Conservation (phyloP, 179 eudicot genomes). For the Nepenthes alata region DNA sequence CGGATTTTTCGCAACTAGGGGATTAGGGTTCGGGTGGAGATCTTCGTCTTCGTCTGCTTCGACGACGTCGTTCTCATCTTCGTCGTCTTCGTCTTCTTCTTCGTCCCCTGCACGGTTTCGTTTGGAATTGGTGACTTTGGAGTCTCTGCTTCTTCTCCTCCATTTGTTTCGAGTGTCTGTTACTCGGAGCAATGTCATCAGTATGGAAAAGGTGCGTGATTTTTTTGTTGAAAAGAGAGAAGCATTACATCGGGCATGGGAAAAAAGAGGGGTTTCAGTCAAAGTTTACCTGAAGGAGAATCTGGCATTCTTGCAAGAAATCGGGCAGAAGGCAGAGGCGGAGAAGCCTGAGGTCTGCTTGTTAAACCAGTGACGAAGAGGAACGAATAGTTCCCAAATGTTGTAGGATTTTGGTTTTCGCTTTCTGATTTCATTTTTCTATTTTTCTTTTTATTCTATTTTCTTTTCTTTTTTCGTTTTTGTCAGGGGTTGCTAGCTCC, state of each 20-base stretch:
- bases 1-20: constrained; percentile 6
- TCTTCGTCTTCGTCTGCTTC: constrained; percentile 53
- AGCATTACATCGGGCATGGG: background rate
- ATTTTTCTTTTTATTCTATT: too few species aligned
- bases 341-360: background rate
- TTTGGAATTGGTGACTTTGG: constrained; percentile 18
- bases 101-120: constrained; percentile 30
- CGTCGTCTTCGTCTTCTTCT: constrained; percentile 35
- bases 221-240: background rate
- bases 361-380: too few species aligned
- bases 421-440: too few species aligned
- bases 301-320: constrained; percentile 7
- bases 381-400: too few species aligned
- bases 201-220: background rate
- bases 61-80: constrained; percentile 24
- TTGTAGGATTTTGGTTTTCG: too few species aligned
- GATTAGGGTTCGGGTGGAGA: constrained; percentile 20
- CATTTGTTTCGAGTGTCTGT: constrained; percentile 12
- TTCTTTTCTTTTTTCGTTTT: too few species aligned
- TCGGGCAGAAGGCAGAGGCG: background rate
- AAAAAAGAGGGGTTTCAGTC: background rate
- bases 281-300: constrained; percentile 5
- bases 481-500: too few species aligned
- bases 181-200: too few species aligned
- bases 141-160: constrained; percentile 16